Conservation (phyloP, 345 rosid species). For the Laguncularia racemosa region DNA sequence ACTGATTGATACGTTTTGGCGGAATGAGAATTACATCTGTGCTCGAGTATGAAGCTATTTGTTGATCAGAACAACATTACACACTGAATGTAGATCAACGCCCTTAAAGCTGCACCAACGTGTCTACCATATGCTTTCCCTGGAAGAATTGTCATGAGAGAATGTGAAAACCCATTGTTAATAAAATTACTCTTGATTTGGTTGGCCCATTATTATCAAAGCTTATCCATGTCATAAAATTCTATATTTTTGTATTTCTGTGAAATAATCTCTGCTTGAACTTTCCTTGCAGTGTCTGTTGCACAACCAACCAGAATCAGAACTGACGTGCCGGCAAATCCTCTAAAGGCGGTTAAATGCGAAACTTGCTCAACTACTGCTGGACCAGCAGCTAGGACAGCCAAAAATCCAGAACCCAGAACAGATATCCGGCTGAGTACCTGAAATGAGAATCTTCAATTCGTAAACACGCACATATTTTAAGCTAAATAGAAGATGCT, state of each 20-base stretch:
- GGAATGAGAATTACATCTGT: too few species aligned
- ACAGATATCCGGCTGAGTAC: constrained; percentile 96
- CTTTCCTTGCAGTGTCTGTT: constrained; percentile 93
- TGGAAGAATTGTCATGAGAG: too few species aligned
- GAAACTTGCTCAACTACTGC: constrained; percentile 79
- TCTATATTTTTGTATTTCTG: constrained; percentile 95
- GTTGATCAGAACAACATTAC: too few species aligned
- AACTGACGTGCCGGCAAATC: constrained; percentile 97
- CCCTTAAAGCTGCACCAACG: too few species aligned
- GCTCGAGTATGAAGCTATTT: too few species aligned
- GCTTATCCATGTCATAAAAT: constrained; percentile 68
- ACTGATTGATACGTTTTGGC: too few species aligned
- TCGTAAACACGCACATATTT: neutral
- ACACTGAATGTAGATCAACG: too few species aligned
- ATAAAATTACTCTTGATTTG: neutral
- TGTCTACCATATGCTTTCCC: too few species aligned
- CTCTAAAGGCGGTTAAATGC: constrained; percentile 93
- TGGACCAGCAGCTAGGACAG: constrained; percentile 96
- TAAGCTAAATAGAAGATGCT: neutral
- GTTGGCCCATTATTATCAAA: constrained; percentile 9
- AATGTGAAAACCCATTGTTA: too few species aligned
- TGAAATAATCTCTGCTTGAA: constrained; percentile 90
- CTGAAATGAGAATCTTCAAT: constrained; percentile 20
- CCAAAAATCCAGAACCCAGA: constrained; percentile 78
- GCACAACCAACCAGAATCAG: constrained; percentile 99